Evolutionary conservation across 192 early-diverging fungal species (phyloP), one percentile per base, ranked within the genome.

Genomic region (Umbelopsis vinacea): DNA sequence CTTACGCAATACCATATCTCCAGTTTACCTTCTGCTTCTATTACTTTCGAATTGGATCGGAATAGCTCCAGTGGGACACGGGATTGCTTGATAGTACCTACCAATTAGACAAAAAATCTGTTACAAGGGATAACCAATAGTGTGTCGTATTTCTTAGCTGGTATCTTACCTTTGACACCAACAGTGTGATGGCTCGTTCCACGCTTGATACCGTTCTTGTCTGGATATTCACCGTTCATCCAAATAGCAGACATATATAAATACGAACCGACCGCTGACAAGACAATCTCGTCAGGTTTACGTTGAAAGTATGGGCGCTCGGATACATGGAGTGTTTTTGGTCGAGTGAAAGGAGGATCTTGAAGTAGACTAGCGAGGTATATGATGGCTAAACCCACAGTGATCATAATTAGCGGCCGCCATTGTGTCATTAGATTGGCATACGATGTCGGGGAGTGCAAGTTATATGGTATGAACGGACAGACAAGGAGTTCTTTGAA

Each of bases 341-440:
- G 79, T 33, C 71, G 75, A 8, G 72, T 69, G 33, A 74, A 81
- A 11, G 79, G 74, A 0, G 54, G 71, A 52, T 77, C 75, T 69
- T 81, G 79, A 2, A 81, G 21, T 21, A 81, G 43, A 47, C 75
- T 75, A 19, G 74, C 72, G 46, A 76, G 43, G 35, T 81, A 81
- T 11, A 81, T 72, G 19, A 68, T 71, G 37, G 66, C 47, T 0
- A 72, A 2, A 22, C 75, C 79, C 21, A 72, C 60, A 11, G 71
- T 2, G 46, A 81, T 50, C 37, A 81, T 23, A 22, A 74, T 71
- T 8, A 81, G 8, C 37, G 63, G 72, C 71, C 79, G 75, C 79
- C 79, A 81, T 76, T 71, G 63, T 73, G 77, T 81, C 21, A 43
- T 67, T 23, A 69, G 33, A 24, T 6, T 24, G 26, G 52, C 37